Evolutionary conservation across 2,329 filamentous ascomycete species (phyloP), one percentile per base, ranked within the genome.

Genomic region (Alternaria arbusti): DNA sequence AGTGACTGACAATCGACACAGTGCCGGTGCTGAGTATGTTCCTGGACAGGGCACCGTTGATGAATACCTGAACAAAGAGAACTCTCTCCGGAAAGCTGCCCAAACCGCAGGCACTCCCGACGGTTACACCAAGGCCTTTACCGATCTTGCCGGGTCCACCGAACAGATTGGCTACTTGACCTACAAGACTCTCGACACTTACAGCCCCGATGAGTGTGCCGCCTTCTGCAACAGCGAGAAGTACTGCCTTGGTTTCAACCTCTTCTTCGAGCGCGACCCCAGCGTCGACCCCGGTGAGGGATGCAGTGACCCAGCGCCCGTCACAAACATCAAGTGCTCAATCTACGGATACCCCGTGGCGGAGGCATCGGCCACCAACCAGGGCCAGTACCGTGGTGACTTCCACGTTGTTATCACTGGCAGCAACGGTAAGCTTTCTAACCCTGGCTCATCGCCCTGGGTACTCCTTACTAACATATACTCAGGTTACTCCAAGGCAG

Each of bases 231-330:
- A 73, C 36, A 67, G 59, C 43, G 70, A 72, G 57, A 66, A 69
- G 55, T 73, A 59, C 59, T 76, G 74, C 54, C 54, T 66, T 26
- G 74, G 70, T 44, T 75, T 76, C 72, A 76, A 75, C 66, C 70
- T 75, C 62, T 76, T 60, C 64, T 72, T 60, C 47, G 73, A 76
- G 65, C 74, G 74, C 49, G 72, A 75, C 54, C 71, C 72, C n/a
- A 63, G 36, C 26, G 23, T 45, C 54, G 59, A 70, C 9, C 67
- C 72, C 22, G 61, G 51, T 25, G 23, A 46, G 8, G 57, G 15
- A 17, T 76, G 73, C 62, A 45, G 62, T 7, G 66, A 71, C 63
- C 73, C 74, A 12, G 6, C 6, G 1, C 64, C 74, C 22, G 54
- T 66, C 44, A 74, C 74, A 50, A 75, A 75, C 63, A 50, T 74